Evolutionary conservation across 2,329 filamentous ascomycete species (phyloP).

Genomic region (Beauveria medogensis): DNA sequence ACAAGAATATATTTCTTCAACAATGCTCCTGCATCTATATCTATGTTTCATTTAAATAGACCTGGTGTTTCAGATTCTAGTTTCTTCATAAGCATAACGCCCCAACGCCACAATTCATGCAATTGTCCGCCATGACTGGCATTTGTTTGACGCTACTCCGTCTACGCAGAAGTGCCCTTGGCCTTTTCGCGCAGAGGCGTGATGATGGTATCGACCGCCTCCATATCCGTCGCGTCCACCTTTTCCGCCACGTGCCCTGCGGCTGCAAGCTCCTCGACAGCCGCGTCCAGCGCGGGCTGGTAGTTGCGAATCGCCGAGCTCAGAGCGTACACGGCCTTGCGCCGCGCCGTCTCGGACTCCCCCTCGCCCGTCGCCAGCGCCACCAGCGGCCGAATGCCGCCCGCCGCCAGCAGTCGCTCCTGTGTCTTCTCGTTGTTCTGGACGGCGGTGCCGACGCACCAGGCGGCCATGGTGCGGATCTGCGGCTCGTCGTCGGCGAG

Average conservation of each 20-base stretch:
- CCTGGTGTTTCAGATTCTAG: not conserved
- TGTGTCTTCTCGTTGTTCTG: slow-evolving; percentile 90
- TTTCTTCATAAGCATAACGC: slow-evolving; percentile 5
- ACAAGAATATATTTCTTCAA: slow-evolving; percentile 1
- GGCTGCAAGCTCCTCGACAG: slow-evolving; percentile 54
- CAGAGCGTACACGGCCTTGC: slow-evolving; percentile 84
- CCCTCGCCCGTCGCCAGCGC: slow-evolving; percentile 53
- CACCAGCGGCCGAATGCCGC: slow-evolving; percentile 64
- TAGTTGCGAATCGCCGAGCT: slow-evolving; percentile 84
- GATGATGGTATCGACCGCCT: slow-evolving; percentile 70
- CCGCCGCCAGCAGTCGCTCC: slow-evolving; percentile 55
- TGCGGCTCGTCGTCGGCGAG: slow-evolving; percentile 62
- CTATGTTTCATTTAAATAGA: not conserved
- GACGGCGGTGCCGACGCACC: slow-evolving; percentile 89
- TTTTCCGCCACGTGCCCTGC: slow-evolving; percentile 28
- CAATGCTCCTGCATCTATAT: not conserved
- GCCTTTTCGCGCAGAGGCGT: slow-evolving; percentile 52
- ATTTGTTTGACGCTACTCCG: slow-evolving; percentile 5
- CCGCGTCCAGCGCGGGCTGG: slow-evolving; percentile 68
- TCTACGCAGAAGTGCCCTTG: slow-evolving; percentile 20
- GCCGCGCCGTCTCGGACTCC: slow-evolving; percentile 56
- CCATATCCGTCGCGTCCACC: slow-evolving; percentile 83
- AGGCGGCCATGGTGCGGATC: slow-evolving; percentile 78
- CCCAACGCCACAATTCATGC: slow-evolving; percentile 31
- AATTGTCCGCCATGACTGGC: slow-evolving; percentile 9